phyloP scores from a whole-genome alignment of 1,139 yeast genomes.

The Hanseniaspora sp. region DNA sequence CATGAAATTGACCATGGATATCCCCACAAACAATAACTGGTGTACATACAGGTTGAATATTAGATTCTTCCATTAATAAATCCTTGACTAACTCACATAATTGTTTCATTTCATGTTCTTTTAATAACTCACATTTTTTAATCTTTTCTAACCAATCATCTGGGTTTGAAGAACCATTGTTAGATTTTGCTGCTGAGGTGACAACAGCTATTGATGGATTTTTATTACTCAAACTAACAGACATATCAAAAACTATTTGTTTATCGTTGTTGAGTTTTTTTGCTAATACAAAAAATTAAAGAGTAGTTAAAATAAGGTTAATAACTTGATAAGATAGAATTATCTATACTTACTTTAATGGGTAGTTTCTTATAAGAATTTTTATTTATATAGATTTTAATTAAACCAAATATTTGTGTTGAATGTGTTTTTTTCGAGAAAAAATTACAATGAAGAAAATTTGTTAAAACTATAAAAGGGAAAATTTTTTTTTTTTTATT shows the following conservation, averaged over 20 bases:
- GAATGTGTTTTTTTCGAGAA: too few relatives aligned
- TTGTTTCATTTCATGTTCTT: slow-evolving; percentile 92
- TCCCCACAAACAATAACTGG: slow-evolving; percentile 99
- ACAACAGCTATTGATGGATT: not conserved
- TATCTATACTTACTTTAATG: too few relatives aligned
- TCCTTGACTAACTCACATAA: slow-evolving; percentile 89
- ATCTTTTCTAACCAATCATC: slow-evolving; percentile 94
- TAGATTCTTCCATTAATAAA: slow-evolving; percentile 81
- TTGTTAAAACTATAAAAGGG: too few relatives aligned
- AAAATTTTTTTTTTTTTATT: too few relatives aligned
- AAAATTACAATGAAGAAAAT: too few relatives aligned
- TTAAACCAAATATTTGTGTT: too few relatives aligned
- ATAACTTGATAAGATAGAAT: not conserved
- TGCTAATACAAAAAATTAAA: too few relatives aligned
- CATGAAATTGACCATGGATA: slow-evolving; percentile 97
- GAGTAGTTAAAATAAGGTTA: not conserved
- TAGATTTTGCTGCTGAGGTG: slow-evolving; percentile 5
- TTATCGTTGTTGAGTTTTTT: not conserved
- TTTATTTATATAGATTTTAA: too few relatives aligned
- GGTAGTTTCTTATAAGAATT: too few relatives aligned
- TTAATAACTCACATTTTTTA: slow-evolving; percentile 75
- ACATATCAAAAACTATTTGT: slow-evolving; percentile 6
- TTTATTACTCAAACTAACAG: slow-evolving; percentile 9
- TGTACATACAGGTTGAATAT: slow-evolving; percentile 89
- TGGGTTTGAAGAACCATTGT: slow-evolving; percentile 44